phyloP scores from a whole-genome alignment of 2,329 filamentous ascomycete genomes.

The Didymella keratinophila region DNA sequence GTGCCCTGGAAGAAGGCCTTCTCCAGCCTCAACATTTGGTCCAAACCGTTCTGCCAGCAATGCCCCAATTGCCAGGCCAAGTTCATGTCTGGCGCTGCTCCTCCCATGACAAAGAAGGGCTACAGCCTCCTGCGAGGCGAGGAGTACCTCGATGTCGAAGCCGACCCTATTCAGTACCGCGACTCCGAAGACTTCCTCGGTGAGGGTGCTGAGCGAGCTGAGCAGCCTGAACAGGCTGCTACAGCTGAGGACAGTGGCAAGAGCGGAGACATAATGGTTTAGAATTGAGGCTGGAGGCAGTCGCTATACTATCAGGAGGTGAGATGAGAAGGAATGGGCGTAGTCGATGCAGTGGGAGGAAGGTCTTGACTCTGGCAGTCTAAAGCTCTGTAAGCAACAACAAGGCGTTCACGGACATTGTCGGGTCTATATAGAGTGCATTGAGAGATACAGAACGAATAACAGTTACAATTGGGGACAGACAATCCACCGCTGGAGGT shows the following conservation, averaged over 20 bases:
- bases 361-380: background rate
- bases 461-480: background rate
- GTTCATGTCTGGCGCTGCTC: constrained; percentile 1
- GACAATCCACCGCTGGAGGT: background rate
- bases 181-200: constrained; percentile 21
- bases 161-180: constrained; percentile 13
- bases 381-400: background rate
- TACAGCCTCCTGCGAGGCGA: constrained; percentile 21
- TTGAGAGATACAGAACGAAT: background rate
- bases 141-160: constrained; percentile 19
- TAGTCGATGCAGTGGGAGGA: background rate
- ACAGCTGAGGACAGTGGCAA: constrained; percentile 5
- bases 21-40: background rate
- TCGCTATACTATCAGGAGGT: background rate
- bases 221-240: constrained; percentile 11
- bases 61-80: constrained; percentile 17
- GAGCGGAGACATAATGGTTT: constrained; percentile 4
- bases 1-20: constrained; percentile 6
- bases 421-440: background rate
- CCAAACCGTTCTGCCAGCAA: constrained; percentile 5
- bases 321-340: background rate
- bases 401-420: background rate
- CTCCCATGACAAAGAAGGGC: constrained; percentile 13
- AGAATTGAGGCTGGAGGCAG: background rate
- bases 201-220: constrained; percentile 13